Evolutionary conservation across 768 basidiomycete genomes (phyloP), one percentile per base, ranked within the genome.

Genomic region (Naganishia kalamii): DNA sequence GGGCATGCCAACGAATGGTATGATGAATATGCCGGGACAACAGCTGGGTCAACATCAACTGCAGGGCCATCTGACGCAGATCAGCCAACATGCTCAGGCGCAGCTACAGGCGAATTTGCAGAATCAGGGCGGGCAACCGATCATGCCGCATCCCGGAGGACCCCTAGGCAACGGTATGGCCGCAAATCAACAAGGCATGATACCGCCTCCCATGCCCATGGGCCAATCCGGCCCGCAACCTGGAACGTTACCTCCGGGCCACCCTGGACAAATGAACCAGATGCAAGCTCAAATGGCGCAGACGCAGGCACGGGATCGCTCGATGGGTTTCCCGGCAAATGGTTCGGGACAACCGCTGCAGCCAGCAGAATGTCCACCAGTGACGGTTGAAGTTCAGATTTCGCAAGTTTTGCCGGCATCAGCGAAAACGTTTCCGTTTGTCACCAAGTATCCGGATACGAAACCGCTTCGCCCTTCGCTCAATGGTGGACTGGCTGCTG

Each of bases 51-150:
- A 59, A 21, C 43, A 51, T 15, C 54, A 63, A 33, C 37, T 64
- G 25, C 63, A 64, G 43, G 63, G 51, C 17, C 63, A 64, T 43
- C 40, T 64, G 2, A 51, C 63, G 25, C 63, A 64, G 46, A 52
- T 64, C 15, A 51, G 50, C 23, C 50, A 64, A 43, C 41, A 52
- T 32, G 63, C 63, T n/a, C 50, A 52, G 40, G 63, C 63, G 23
- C 50, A 52, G 32, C 27, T 64, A 5, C 63, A 64, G 32, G 63
- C 63, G 17, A 63, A 51, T 52, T 30, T 52, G n/a, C 63, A 52
- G 40, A 52, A 51, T 32, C 63, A 63, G 35, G 44, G 19, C 29
- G 51, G 63, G 4, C 51, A 46, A 43, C 25, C 32, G 10, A 21
- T 35, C 4, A 57, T 57, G 35, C 54, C 54, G 33, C 54, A 40